A percentile compares a stretch with the other conserved stretches of the same genome.
Evolutionary conservation across 2,329 filamentous ascomycete genomes (phyloP).

Genomic region (Fusarium neocosmosporiellum): DNA sequence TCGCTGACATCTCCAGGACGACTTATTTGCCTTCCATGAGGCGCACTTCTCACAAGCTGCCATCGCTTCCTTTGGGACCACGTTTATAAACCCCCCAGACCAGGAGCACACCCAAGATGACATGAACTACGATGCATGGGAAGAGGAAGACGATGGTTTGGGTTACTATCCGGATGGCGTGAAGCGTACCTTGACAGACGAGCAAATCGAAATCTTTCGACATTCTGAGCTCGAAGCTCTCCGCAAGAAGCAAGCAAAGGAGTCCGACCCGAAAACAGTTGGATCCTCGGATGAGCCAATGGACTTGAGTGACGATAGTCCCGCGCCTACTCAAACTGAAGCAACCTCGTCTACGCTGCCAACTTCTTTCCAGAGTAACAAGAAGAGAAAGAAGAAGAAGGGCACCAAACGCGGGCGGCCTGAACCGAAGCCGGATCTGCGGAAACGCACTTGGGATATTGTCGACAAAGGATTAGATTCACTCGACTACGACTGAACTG

Average conservation of each 20-base stretch:
- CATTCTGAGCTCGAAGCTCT: slow-evolving; percentile 86
- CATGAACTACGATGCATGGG: slow-evolving; percentile 48
- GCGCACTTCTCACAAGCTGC: slow-evolving; percentile 67
- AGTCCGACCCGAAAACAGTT: slow-evolving; percentile 7
- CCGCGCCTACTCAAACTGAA: slow-evolving; percentile 17
- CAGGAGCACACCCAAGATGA: slow-evolving; percentile 44
- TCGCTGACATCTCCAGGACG: slow-evolving; percentile 60
- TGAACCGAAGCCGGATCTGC: slow-evolving; percentile 68
- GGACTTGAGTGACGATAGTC: slow-evolving; percentile 15
- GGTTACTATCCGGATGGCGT: slow-evolving; percentile 89
- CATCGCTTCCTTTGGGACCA: slow-evolving; percentile 57
- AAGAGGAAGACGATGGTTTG: slow-evolving; percentile 74
- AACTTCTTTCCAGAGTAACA: slow-evolving; percentile 33
- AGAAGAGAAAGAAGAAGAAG: slow-evolving; percentile 51
- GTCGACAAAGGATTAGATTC: slow-evolving; percentile 70
- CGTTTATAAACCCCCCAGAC: slow-evolving; percentile 55
- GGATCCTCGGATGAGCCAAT: slow-evolving; percentile 29
- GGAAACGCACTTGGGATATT: slow-evolving; percentile 75
- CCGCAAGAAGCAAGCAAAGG: slow-evolving; percentile 62
- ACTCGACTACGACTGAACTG: slow-evolving; percentile 65
- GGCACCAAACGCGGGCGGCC: slow-evolving; percentile 52
- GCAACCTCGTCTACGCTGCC: slow-evolving; percentile 13
- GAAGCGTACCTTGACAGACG: slow-evolving; percentile 90
- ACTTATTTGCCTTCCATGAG: slow-evolving; percentile 68
- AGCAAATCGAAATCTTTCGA: slow-evolving; percentile 90